Percentiles rank a stretch among this genome's conserved stretches.
Evolutionary conservation across 139 green algal genomes (phyloP).

Genomic region (Auxenochlorella protothecoides): DNA sequence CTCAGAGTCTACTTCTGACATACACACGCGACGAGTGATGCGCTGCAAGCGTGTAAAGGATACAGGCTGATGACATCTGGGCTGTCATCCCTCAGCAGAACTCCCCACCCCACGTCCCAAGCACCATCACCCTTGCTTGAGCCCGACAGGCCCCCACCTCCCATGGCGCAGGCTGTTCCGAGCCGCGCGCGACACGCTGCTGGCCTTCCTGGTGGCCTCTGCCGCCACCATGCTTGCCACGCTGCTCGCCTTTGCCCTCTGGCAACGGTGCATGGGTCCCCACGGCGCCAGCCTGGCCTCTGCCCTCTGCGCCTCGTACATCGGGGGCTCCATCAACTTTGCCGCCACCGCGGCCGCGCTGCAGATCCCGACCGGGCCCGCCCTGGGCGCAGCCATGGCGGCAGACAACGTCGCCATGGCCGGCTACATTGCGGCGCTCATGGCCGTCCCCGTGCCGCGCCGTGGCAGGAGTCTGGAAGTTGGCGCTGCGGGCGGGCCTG

Average conservation of each 20-base stretch:
- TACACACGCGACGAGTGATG: no score
- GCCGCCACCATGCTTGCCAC: conserved; percentile 45
- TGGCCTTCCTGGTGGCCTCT: conserved; percentile 46
- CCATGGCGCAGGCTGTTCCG: conserved; percentile 17
- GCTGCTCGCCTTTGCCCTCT: conserved; percentile 29
- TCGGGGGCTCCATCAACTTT: conserved; percentile 76
- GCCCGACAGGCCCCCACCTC: no score
- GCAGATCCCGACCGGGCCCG: conserved; percentile 10
- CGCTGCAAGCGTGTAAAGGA: no score
- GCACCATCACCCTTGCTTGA: no score
- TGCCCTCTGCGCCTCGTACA: conserved; percentile 63
- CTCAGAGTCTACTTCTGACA: no score
- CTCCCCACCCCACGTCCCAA: no score
- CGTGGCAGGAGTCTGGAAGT: background rate
- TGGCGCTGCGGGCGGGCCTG: no score
- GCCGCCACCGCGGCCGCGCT: conserved; percentile 46
- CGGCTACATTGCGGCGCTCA: conserved; percentile 44
- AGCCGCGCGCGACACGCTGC: conserved; percentile 28
- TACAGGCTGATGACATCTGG: background rate
- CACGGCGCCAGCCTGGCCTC: conserved; percentile 43
- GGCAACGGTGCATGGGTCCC: conserved; percentile 29
- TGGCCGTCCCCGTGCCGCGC: conserved; percentile 23
- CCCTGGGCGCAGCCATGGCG: conserved; percentile 49
- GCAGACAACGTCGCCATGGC: conserved; percentile 73
- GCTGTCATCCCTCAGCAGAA: background rate